phyloP scores from a whole-genome alignment of 2,329 filamentous ascomycete genomes.

The Sclerotinia subarctica region DNA sequence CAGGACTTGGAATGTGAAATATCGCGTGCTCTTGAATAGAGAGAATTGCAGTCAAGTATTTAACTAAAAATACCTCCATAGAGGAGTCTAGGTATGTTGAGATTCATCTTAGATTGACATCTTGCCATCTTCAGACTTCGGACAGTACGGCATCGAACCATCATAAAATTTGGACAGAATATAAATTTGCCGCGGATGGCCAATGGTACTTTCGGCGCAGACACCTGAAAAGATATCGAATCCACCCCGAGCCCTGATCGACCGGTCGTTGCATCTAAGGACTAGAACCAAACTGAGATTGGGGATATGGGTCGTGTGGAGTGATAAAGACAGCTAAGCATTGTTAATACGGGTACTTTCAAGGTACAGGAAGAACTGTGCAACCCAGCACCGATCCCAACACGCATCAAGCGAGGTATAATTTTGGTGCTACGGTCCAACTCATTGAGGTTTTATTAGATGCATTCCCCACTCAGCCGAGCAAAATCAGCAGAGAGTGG shows the following conservation, averaged over 20 bases:
- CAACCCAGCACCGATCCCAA: no score
- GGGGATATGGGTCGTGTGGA: neutral
- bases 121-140: neutral
- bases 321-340: neutral
- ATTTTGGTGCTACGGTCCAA: neutral
- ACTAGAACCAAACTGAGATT: neutral
- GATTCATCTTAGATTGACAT: neutral
- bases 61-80: neutral
- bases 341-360: neutral
- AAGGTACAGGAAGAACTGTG: neutral
- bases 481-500: neutral
- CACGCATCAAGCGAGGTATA: neutral
- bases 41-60: neutral
- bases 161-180: neutral
- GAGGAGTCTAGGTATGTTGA: neutral
- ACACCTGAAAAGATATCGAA: neutral
- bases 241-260: neutral
- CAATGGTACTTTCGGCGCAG: neutral
- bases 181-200: neutral
- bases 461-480: neutral
- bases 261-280: neutral
- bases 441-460: neutral
- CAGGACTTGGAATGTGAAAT: neutral
- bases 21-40: neutral
- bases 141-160: neutral